Base-by-base conservation (phyloP, 108 stramenopile species). In the Nitzschia inconspicua region DNA sequence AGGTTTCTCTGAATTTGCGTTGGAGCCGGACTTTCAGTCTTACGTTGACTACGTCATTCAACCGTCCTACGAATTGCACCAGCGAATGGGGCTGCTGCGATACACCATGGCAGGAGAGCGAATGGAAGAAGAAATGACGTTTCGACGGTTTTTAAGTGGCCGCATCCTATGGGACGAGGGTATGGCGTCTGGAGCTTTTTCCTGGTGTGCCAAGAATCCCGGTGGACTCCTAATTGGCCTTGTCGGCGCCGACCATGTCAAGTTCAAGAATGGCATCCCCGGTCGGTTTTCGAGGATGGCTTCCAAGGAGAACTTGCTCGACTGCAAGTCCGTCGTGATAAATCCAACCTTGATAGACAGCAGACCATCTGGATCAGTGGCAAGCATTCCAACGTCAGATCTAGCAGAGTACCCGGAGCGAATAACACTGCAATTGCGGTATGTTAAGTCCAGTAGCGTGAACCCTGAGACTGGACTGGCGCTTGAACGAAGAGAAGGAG, bases 151-250 rank as follows among this genome's bases (percentile, higher is more conserved):
- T 44, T 39, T 74, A 24, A 68, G 72, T 49, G 89, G 83, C 13
- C 76, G 89, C 8, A 83, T 91, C 24, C 60, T 91, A 20, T 91
- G 89, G 89, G 89, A 91, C 69, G 81, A 85, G 58, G 47, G 73
- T 40, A 91, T 91, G 89, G 89, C 89, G 18, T 65, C 53, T 7
- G 55, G 44, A 35, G 82, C 86, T 0, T 61, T 68, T 22, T 52
- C 55, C 22, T 91, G 85, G 85, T 55, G 63, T 11, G 42, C 43
- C 8, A 47, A 57, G 2, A 73, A 91, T 63, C 68, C 74, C 0
- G 73, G 68, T 14, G 82, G 85, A 10, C 58, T 87, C n/a, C 44
- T 91, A 20, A 51, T 87, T 37, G 82, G 81, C 6, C 34, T 86
- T 44, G 81, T 87, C 8, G 85, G 85, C 23, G 83, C 85, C 3